A percentile compares a stretch with the other conserved stretches of the same genome.
phyloP scores from a whole-genome alignment of 305 asterid genomes.

The Fraxinus sp. region DNA sequence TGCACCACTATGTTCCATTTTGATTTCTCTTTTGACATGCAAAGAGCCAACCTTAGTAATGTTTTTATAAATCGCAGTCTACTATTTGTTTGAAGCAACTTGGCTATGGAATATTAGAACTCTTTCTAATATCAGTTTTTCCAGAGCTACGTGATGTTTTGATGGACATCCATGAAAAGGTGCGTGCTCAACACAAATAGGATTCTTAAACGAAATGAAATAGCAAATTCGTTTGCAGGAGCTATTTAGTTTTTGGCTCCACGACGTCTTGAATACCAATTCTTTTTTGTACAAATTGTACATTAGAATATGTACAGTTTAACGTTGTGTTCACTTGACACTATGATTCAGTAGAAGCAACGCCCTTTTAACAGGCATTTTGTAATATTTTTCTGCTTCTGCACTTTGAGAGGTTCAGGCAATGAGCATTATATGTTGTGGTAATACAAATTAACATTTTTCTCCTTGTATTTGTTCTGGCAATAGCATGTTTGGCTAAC shows the following conservation, averaged over 20 bases:
- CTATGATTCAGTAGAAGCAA: neutral
- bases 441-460: neutral
- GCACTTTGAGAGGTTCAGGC: neutral
- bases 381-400: neutral
- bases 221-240: neutral
- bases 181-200: constrained; percentile 48
- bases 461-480: neutral
- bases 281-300: neutral
- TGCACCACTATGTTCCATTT: neutral
- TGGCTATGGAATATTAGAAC: constrained; percentile 76
- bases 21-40: neutral
- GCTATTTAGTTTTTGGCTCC: neutral
- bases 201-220: neutral
- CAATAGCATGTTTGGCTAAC: neutral
- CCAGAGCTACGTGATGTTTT: constrained; percentile 77
- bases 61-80: constrained; percentile 45
- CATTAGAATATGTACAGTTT: neutral
- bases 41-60: neutral
- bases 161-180: constrained; percentile 70
- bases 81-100: constrained; percentile 80
- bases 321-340: neutral
- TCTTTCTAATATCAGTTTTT: constrained; percentile 60
- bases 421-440: neutral
- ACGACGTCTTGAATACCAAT: neutral
- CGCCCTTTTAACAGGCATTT: neutral